Conservation (phyloP, 2,329 filamentous ascomycete species). For the Clonostachys solani region DNA sequence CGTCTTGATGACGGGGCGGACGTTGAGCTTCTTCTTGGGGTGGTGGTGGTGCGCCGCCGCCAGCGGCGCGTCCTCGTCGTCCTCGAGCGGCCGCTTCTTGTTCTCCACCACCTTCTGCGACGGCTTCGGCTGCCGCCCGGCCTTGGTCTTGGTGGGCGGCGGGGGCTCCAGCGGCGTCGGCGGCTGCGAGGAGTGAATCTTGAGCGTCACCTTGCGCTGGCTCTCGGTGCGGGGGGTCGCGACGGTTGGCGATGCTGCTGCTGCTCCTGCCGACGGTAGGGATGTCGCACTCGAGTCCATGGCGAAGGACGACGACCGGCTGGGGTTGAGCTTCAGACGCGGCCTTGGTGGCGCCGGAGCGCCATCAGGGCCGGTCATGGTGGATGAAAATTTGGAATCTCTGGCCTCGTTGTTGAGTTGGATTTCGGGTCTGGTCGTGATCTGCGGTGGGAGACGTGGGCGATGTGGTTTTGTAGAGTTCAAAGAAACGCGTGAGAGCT, state of each 20-base stretch:
- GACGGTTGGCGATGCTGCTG: constrained; percentile 3
- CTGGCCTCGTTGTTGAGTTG: neutral
- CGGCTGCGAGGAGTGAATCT: constrained; percentile 31
- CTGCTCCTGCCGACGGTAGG: constrained; percentile 3
- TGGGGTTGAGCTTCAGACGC: constrained; percentile 33
- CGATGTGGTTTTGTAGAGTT: too few species aligned
- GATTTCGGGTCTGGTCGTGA: too few species aligned
- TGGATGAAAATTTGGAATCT: neutral
- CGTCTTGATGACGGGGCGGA: constrained; percentile 33
- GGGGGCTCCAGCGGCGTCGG: constrained; percentile 22
- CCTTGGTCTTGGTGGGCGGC: constrained; percentile 48
- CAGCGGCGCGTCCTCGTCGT: constrained; percentile 42
- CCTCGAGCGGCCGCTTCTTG: constrained; percentile 58
- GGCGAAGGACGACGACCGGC: constrained; percentile 27
- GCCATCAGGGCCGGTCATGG: constrained; percentile 20
- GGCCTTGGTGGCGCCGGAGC: constrained; percentile 24
- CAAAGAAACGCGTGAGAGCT: neutral
- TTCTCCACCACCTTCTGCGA: constrained; percentile 51
- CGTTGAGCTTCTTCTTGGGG: constrained; percentile 50
- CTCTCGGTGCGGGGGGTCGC: constrained; percentile 18
- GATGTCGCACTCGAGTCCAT: constrained; percentile 4
- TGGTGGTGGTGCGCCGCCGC: constrained; percentile 12
- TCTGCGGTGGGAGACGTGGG: too few species aligned
- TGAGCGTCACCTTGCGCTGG: constrained; percentile 34
- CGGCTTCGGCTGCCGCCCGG: constrained; percentile 55